phyloP scores from a whole-genome alignment of 2,329 filamentous ascomycete species.

The Alternaria metachromatica region DNA sequence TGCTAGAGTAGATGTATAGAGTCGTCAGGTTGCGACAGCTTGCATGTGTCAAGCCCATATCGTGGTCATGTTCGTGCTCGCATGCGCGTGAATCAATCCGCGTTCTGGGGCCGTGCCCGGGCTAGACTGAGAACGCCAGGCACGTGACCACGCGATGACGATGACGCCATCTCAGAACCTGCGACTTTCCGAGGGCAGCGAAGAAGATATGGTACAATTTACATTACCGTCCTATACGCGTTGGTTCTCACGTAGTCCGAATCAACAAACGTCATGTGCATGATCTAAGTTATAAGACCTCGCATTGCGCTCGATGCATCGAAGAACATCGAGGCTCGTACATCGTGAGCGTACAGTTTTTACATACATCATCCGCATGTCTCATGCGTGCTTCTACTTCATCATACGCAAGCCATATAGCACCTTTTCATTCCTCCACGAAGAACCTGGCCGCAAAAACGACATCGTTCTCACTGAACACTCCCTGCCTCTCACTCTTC shows the following conservation, averaged over 20 bases:
- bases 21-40: too few relatives aligned
- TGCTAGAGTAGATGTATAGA: not conserved
- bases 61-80: not conserved
- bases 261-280: not conserved
- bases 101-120: not conserved
- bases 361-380: not conserved
- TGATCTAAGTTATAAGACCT: not conserved
- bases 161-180: not conserved
- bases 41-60: not conserved
- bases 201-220: not conserved
- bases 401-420: not conserved
- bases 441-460: conserved; percentile 53
- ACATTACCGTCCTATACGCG: too few relatives aligned
- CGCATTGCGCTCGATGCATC: not conserved
- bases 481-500: conserved; percentile 46
- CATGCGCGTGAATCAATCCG: not conserved
- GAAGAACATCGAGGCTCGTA: not conserved
- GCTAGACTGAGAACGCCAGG: not conserved
- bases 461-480: conserved; percentile 51
- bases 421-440: conserved; percentile 20
- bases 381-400: not conserved
- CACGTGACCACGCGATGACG: not conserved
- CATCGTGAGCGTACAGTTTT: not conserved
- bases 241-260: not conserved
- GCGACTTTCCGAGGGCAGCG: not conserved